Evolutionary conservation across 306 rosid genomes (phyloP).

Genomic region (Abrus precatorius): DNA sequence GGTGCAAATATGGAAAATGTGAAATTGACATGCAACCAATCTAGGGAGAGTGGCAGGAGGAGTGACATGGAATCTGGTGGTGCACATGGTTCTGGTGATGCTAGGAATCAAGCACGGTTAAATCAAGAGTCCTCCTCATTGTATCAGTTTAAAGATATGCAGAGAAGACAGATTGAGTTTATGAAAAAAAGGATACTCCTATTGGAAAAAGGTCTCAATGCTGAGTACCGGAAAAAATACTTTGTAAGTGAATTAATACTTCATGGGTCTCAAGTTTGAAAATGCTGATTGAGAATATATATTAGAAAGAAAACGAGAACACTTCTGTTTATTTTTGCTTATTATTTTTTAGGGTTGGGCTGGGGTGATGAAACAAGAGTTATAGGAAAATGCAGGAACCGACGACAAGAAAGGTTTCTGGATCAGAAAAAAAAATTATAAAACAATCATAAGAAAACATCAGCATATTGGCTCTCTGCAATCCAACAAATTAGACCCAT

Average conservation of each 20-base stretch:
- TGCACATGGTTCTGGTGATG: constrained; percentile 68
- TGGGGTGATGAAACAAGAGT: too few relatives aligned
- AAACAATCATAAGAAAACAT: too few relatives aligned
- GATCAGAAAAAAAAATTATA: too few relatives aligned
- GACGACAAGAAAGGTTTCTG: too few relatives aligned
- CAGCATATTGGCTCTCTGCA: too few relatives aligned
- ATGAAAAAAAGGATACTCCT: constrained; percentile 95
- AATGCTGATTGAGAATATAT: constrained; percentile 30
- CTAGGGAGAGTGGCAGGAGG: constrained; percentile 80
- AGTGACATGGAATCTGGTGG: constrained; percentile 62
- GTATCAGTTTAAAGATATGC: constrained; percentile 92
- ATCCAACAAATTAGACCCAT: too few relatives aligned
- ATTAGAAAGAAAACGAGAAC: too few relatives aligned
- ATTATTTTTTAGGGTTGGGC: too few relatives aligned
- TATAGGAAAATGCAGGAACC: too few relatives aligned
- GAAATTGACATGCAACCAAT: constrained; percentile 62
- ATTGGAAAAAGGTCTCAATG: constrained; percentile 93
- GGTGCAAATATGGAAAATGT: constrained; percentile 58
- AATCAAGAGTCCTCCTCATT: constrained; percentile 71
- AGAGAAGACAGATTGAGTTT: constrained; percentile 93
- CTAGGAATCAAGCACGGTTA: constrained; percentile 64
- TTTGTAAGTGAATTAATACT: constrained; percentile 92
- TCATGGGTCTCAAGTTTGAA: too few relatives aligned
- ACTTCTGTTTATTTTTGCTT: too few relatives aligned
- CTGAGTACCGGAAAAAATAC: constrained; percentile 88